These are phyloP conservation scores for Eucalyptus fibrosa DNA, from an alignment of 345 rosid species.

Conservation along the genomic window DNA sequence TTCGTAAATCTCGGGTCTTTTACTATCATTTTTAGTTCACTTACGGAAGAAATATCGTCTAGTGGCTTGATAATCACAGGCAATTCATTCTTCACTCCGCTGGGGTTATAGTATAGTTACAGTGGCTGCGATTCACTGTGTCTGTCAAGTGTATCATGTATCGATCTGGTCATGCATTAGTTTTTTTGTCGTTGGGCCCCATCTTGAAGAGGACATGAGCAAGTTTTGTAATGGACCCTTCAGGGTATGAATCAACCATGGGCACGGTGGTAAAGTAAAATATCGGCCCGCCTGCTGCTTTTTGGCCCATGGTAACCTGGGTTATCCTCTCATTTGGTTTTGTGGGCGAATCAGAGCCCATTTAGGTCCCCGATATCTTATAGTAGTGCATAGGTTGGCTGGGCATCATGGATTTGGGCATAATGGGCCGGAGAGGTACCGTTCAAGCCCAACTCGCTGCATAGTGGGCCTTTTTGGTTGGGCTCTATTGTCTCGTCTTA, in stretches of 20 bases:
- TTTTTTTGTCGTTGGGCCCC: not conserved
- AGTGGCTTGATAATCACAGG: not conserved
- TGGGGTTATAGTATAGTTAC: not conserved
- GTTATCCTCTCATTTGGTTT: not conserved
- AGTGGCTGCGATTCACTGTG: not conserved
- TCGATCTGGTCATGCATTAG: not conserved
- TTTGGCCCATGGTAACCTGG: not conserved
- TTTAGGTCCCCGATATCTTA: not conserved
- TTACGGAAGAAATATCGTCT: not conserved
- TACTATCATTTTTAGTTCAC: not conserved
- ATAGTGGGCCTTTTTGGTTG: not conserved
- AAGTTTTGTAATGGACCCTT: not conserved
- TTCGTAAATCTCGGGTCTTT: constrained; percentile 22
- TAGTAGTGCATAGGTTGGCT: not conserved
- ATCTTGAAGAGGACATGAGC: not conserved
- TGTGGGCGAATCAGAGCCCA: not conserved
- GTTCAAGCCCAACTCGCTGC: not conserved
- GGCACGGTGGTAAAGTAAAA: not conserved
- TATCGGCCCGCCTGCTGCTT: not conserved
- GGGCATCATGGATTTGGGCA: not conserved
- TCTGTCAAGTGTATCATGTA: not conserved
- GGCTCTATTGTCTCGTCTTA: not conserved
- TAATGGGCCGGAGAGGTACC: not conserved
- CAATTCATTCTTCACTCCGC: not conserved
- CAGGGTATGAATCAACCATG: not conserved